Evolutionary conservation across 257 asterid genomes (phyloP).

Genomic region (Knoxia roxburghii): DNA sequence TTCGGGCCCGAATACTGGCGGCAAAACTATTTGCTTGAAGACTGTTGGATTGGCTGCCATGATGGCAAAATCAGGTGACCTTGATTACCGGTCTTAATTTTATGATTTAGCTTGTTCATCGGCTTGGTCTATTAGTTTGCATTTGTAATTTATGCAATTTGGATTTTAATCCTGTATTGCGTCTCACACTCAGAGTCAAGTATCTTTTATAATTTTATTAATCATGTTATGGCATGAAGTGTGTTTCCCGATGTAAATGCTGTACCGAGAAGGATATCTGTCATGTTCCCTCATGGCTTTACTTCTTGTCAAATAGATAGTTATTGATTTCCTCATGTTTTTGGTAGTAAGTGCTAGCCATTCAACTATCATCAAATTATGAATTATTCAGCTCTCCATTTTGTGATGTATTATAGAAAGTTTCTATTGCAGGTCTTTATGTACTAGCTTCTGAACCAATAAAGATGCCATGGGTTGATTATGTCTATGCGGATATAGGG

Average conservation of each 20-base stretch:
- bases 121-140: conserved; percentile 8
- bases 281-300: not conserved
- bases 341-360: too few species aligned
- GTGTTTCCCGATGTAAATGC: not conserved
- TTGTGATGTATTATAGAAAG: conserved; percentile 6
- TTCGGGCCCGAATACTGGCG: conserved; percentile 99
- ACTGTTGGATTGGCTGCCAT: conserved; percentile 94
- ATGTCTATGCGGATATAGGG: conserved; percentile 94
- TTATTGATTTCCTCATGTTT: not conserved
- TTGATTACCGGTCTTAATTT: not conserved
- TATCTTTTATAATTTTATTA: not conserved
- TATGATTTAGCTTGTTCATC: conserved; percentile 1
- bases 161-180: too few species aligned
- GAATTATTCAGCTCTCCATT: too few species aligned
- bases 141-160: not conserved
- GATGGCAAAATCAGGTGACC: conserved; percentile 95
- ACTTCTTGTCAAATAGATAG: not conserved
- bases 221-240: not conserved
- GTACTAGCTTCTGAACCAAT: conserved; percentile 89
- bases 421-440: conserved; percentile 63
- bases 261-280: not conserved
- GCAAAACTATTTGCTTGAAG: conserved; percentile 94
- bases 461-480: conserved; percentile 95
- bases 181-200: not conserved
- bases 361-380: not conserved